Conservation (phyloP, 495 filamentous ascomycete species). For the Tuber aestivum region DNA sequence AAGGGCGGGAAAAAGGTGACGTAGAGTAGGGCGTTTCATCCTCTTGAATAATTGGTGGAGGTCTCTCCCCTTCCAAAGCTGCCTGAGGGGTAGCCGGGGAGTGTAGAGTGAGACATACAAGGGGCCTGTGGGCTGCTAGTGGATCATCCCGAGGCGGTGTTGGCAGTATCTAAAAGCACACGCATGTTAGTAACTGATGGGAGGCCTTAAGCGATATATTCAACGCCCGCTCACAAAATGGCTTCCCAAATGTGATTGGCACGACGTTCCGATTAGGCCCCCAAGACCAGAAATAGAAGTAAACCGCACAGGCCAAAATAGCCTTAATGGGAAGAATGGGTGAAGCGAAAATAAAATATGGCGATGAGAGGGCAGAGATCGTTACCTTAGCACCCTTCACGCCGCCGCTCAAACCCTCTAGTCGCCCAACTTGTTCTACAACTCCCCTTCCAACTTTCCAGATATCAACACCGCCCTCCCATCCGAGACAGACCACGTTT, state of each 20-base stretch:
- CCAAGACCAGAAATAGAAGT: neutral
- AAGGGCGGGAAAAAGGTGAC: constrained; percentile 39
- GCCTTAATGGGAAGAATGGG: neutral
- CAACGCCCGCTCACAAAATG: neutral
- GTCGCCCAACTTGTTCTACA: constrained; percentile 38
- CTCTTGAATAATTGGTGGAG: constrained; percentile 32
- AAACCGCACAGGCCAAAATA: neutral
- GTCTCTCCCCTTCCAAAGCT: constrained; percentile 15
- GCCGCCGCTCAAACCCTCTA: constrained; percentile 38
- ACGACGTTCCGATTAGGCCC: neutral
- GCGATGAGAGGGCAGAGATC: neutral
- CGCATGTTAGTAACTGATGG: constrained; percentile 13
- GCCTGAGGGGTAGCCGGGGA: constrained; percentile 29
- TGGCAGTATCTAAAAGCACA: constrained; percentile 36
- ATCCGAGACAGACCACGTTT: constrained; percentile 41
- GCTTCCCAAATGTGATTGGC: neutral
- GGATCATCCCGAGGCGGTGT: constrained; percentile 40
- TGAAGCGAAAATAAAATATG: neutral
- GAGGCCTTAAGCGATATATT: neutral
- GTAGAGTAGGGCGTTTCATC: constrained; percentile 39
- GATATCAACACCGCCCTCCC: constrained; percentile 41
- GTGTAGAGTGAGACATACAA: constrained; percentile 41
- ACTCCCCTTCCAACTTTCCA: constrained; percentile 39
- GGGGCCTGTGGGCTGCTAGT: constrained; percentile 33
- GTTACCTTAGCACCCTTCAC: constrained; percentile 43